Base-by-base conservation (phyloP, 2,329 filamentous ascomycete genomes). In the Cryphonectria radicalis region DNA sequence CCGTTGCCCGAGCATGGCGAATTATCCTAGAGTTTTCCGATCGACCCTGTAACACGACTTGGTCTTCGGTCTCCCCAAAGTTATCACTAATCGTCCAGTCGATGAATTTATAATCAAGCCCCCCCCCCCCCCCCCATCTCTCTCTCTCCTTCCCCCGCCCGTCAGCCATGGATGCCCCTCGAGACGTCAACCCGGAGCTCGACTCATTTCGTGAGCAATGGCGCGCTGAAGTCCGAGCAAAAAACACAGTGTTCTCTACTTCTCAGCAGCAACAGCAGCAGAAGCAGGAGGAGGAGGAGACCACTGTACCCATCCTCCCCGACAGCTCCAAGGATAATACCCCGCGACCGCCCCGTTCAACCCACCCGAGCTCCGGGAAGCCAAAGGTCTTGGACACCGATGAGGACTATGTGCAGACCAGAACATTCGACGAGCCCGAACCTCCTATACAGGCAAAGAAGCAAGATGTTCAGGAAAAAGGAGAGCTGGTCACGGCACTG, bases 171-270 rank as follows among this genome's bases (percentile, higher is more conserved):
- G 74, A 74, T 50, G 28, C 50, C 46, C 60, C 75, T 11, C 68
- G 83, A 75, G 81, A 84, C 70, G 80, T 86, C 64, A 86, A 89
- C 79, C 86, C 91, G 66, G 94, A 97, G 80, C 88, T 98, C 72
- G 93, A 97, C 81, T 91, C 88, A 63, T 98, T 98, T 82, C 91
- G 95, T 75, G 88, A 89, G 77, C 88, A 94, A 85, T 98, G 95
- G 95, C 89, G 90, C 72, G 91, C 93, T 76, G 95, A 98, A 79
- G 92, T 97, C 8, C 78, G 84, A 65, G 80, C 81, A 3, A 84
- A 78, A 73, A 77, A 80, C 68, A 42, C 78, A 22, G 66, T 66
- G 50, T 10, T 75, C 13, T 66, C 69, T 32, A 43, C 42, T 40
- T 37, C 6, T 55, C 53, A 67, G 53, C 32, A 64, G 7, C 43